Percentiles rank a stretch among this genome's conserved stretches.
phyloP scores from a whole-genome alignment of 768 basidiomycete genomes.

The Suillus spraguei region DNA sequence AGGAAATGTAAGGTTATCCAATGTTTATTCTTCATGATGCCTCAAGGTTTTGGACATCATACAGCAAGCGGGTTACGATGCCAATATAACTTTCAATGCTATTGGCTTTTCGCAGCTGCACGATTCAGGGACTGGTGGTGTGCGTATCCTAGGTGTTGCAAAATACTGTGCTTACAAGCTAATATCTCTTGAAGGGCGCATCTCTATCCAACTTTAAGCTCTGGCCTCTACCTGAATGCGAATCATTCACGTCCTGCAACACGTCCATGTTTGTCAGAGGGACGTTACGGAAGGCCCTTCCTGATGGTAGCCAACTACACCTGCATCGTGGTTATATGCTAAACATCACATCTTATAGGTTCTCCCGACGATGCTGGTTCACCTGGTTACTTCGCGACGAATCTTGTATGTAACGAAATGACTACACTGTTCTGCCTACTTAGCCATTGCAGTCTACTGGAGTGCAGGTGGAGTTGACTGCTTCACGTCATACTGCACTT shows the following conservation, averaged over 20 bases:
- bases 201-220: conserved; percentile 67
- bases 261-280: conserved; percentile 51
- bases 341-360: conserved; percentile 36
- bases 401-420: conserved; percentile 41
- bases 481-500: conserved; percentile 59
- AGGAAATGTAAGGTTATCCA: conserved; percentile 45
- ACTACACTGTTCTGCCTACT: neutral
- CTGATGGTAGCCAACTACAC: conserved; percentile 42
- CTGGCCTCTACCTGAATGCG: conserved; percentile 54
- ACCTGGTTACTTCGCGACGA: conserved; percentile 68
- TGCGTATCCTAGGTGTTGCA: conserved; percentile 27
- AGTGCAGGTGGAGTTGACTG: conserved; percentile 60
- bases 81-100: conserved; percentile 34
- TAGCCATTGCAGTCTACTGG: conserved; percentile 45
- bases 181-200: conserved; percentile 23
- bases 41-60: neutral
- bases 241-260: conserved; percentile 53
- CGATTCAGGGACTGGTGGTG: conserved; percentile 56
- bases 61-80: conserved; percentile 44
- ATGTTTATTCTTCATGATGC: neutral
- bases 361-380: conserved; percentile 62
- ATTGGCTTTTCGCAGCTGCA: conserved; percentile 69
- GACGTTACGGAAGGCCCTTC: conserved; percentile 46
- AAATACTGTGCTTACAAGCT: neutral
- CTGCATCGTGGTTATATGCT: neutral